Base-by-base conservation (phyloP, 2,329 filamentous ascomycete genomes). In the Thelonectria olida region DNA sequence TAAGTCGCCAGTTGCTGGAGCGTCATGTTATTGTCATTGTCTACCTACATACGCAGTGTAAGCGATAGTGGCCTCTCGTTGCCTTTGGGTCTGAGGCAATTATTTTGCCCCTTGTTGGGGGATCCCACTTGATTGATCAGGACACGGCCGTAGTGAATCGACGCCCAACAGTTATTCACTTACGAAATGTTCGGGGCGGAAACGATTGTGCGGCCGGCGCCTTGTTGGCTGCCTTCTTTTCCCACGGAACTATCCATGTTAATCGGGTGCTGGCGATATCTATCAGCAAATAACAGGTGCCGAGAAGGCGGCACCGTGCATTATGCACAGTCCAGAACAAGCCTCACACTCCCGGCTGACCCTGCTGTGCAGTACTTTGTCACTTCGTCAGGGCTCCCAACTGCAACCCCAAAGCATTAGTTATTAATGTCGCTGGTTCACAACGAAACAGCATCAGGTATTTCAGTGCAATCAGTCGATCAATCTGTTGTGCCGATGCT, bases 401-500 rank as follows among this genome's bases (percentile, higher is more conserved):
- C 47, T 61, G 58, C 53, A 67, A 61, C 52, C 51, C 52, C 45
- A 52, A 44, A 22, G 50, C 54, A 50, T 61, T n/a, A n/a, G n/a
- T n/a, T n/a, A n/a, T n/a, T n/a, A n/a, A n/a, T n/a, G 42, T 64
- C 23, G 52, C 28, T 66, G 53, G 61, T 62, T 63, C 58, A 20
- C 52, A 48, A 61, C 66, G 60, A 62, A 62, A 64, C 62, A 67
- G 54, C 56, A 67, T 67, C 68, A 64, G 55, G 58, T 67, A 68
- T 66, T 62, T 64, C 59, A 56, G 56, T 51, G 59, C 59, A 66
- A 71, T 71, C 67, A 71, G 68, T 71, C 68, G 65, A 71, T 71
- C 68, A 71, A 67, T 64, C 61, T 56, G 58, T 60, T 62, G 59
- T 55, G 44, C 61, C 41, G 51, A 62, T 61, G 62, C 52, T 62